Percentiles rank a stretch among this genome's conserved stretches.
Conservation (phyloP, 495 filamentous ascomycete species). For the Saxophila tyrrhenica region DNA sequence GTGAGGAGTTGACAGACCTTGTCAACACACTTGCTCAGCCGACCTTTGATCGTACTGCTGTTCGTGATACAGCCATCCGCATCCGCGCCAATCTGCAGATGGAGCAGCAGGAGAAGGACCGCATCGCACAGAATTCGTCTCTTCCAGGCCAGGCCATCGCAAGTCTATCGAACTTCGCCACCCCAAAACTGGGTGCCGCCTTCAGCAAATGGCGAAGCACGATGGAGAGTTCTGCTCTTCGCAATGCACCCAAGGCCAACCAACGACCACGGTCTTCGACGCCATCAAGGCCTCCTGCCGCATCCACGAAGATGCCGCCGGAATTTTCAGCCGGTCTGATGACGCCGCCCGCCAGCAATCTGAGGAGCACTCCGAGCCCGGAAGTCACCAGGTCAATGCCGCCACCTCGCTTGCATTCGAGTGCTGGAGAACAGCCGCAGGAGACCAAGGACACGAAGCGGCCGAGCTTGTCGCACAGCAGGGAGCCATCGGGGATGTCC, state of each 20-base stretch:
- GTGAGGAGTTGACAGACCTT: conserved; percentile 86
- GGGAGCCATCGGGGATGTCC: not conserved
- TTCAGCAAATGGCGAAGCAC: conserved; percentile 58
- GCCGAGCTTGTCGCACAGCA: not conserved
- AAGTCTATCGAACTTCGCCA: conserved; percentile 52
- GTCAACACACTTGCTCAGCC: conserved; percentile 66
- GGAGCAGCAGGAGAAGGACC: conserved; percentile 88
- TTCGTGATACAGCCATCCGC: conserved; percentile 83
- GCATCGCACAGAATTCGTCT: conserved; percentile 31
- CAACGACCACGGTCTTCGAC: not conserved
- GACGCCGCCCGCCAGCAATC: conserved; percentile 65
- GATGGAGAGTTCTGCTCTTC: conserved; percentile 24
- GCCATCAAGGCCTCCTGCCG: conserved; percentile 1
- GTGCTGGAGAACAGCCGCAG: not conserved
- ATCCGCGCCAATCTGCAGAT: conserved; percentile 91
- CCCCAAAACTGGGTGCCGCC: conserved; percentile 71
- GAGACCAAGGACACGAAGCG: not conserved
- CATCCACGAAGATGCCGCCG: conserved; percentile 25
- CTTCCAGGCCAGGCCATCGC: conserved; percentile 31
- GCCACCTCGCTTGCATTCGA: conserved; percentile 13
- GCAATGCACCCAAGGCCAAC: conserved; percentile 20
- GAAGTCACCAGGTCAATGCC: conserved; percentile 9
- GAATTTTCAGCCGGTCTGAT: conserved; percentile 62
- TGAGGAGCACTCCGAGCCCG: conserved; percentile 42
- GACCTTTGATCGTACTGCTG: conserved; percentile 57